These are phyloP conservation scores for Grosmannia huntii DNA, from an alignment of 2,329 filamentous ascomycete species.

Conservation along the genomic window DNA sequence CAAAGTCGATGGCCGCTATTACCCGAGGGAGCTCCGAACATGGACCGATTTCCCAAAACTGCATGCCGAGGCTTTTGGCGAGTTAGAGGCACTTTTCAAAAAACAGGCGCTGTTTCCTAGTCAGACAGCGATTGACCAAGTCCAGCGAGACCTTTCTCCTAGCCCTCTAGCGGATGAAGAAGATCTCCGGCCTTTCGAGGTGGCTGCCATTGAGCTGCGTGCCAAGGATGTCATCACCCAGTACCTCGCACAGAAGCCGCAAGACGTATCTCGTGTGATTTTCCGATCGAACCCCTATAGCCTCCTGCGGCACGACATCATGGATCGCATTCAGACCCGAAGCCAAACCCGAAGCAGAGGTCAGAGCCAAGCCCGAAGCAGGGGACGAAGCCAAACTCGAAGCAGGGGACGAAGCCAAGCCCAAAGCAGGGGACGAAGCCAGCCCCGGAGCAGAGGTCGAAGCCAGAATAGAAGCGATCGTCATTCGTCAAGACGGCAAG, in stretches of 20 bases:
- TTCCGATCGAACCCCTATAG: slow-evolving; percentile 1
- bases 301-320: neutral
- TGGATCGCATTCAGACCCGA: neutral
- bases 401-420: no score
- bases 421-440: no score
- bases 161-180: neutral
- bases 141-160: neutral
- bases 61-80: neutral
- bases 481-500: no score
- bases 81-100: neutral
- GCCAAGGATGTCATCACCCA: neutral
- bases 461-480: no score
- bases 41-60: neutral
- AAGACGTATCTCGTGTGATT: neutral
- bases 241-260: neutral
- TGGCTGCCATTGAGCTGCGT: neutral
- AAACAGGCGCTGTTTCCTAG: neutral
- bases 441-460: no score
- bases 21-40: neutral
- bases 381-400: no score
- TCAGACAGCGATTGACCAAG: neutral
- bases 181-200: neutral
- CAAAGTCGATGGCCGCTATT: neutral
- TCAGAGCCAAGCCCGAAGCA: no score
- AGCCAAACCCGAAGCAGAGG: no score